Evolutionary conservation across 768 basidiomycete species (phyloP), one percentile per base, ranked within the genome.

Genomic region (Phylloporus sp.): DNA sequence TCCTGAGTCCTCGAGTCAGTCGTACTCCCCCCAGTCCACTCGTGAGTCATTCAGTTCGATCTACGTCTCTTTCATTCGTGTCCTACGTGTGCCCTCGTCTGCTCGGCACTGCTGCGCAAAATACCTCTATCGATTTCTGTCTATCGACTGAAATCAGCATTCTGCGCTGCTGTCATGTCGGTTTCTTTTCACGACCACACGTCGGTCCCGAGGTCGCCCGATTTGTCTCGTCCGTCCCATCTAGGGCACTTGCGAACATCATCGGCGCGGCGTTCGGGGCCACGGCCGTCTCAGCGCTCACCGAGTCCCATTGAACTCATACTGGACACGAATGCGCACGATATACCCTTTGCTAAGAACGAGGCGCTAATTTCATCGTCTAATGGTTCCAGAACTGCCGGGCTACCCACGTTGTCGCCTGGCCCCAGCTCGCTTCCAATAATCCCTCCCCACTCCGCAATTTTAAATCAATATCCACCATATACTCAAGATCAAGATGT

Each of bases 321-420:
- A 37, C 44, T 42, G 28, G 53, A 55, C 53, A 44, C 55, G 55
- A 61, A 59, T 49, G 53, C 46, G 53, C 53, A 44, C 48, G 23
- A 57, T 60, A 49, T 47, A 56, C 53, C 58, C 50, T 55, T 6
- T 61, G 41, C 57, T 65, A 53, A 69, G 62, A 69, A 76, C 57
- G 62, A 68, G 65, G 67, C 72, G 69, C 82, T 84, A 64, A 67
- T 48, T 27, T 31, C 39, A 46, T 47, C 44, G 53, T 61, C 49
- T 59, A 77, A 34, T 61, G 69, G 70, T 75, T 74, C 66, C 75
- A 84, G 81, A 76, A 61, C 48, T 42, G 59, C 69, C 67, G 74
- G 78, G 79, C 74, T 67, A 65, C 72, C 68, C 51, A 58, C 69
- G 66, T 75, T 77, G 77, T 73, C 71, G 74, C 71, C 74, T 53